These are phyloP conservation scores for Linnemannia hyalina DNA, from an alignment of 192 early-diverging fungal genomes.

Conservation along the genomic window DNA sequence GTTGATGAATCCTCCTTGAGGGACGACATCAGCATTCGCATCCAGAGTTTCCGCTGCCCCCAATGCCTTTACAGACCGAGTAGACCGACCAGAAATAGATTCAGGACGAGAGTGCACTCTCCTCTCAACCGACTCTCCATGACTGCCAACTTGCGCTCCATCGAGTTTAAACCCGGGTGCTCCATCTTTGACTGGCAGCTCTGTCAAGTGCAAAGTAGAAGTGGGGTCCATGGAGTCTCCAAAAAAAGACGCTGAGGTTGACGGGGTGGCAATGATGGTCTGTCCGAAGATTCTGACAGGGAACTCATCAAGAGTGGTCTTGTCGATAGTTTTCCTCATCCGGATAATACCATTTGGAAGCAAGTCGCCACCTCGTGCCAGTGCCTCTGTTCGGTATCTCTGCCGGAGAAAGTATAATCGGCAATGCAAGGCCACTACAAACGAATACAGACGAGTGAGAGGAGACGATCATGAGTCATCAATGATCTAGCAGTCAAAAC, in stretches of 20 bases:
- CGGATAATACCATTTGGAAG: conserved; percentile 45
- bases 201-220: neutral
- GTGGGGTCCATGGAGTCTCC: neutral
- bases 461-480: neutral
- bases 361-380: conserved; percentile 37
- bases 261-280: neutral
- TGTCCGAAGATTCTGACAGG: conserved; percentile 37
- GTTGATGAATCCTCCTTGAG: conserved; percentile 15
- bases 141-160: neutral
- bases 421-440: conserved; percentile 40
- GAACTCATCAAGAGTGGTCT: conserved; percentile 27
- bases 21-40: neutral
- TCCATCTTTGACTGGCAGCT: conserved; percentile 3
- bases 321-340: conserved; percentile 34
- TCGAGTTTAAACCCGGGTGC: neutral
- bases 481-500: neutral
- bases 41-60: conserved; percentile 37
- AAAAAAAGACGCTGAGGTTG: neutral
- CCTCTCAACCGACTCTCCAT: neutral
- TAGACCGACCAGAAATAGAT: conserved; percentile 26
- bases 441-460: neutral
- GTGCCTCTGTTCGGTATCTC: conserved; percentile 35
- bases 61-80: conserved; percentile 31
- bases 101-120: conserved; percentile 19
- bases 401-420: conserved; percentile 36